Conservation (phyloP, 2,329 filamentous ascomycete genomes). For the Colletotrichum lupini region DNA sequence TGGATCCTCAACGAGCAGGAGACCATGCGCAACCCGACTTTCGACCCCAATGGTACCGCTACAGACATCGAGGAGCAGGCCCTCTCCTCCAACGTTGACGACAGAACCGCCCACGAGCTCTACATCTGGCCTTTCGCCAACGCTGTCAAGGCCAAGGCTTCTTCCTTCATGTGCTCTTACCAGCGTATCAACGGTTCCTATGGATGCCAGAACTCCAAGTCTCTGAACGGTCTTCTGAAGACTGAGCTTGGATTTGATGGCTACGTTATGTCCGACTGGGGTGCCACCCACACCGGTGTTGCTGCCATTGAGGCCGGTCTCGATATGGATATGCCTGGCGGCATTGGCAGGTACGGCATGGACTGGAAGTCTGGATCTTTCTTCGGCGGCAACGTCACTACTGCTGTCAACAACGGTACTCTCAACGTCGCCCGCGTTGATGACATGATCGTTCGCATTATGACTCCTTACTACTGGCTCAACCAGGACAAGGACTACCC, state of each 20-base stretch:
- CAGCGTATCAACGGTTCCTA: slow-evolving; percentile 60
- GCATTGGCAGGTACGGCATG: slow-evolving; percentile 45
- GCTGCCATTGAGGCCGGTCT: slow-evolving; percentile 56
- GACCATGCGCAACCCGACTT: slow-evolving; percentile 44
- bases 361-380: slow-evolving; percentile 47
- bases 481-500: slow-evolving; percentile 60
- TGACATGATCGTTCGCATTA: slow-evolving; percentile 64
- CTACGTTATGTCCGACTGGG: slow-evolving; percentile 57
- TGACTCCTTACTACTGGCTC: slow-evolving; percentile 62
- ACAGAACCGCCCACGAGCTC: slow-evolving; percentile 68
- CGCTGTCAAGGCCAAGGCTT: slow-evolving; percentile 45
- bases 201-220: slow-evolving; percentile 60
- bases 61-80: slow-evolving; percentile 43
- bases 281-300: slow-evolving; percentile 49
- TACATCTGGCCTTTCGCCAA: slow-evolving; percentile 51
- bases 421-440: slow-evolving; percentile 53
- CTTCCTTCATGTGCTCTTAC: slow-evolving; percentile 56
- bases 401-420: slow-evolving; percentile 59
- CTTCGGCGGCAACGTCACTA: slow-evolving; percentile 58
- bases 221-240: slow-evolving; percentile 61
- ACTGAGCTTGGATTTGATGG: slow-evolving; percentile 61
- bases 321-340: slow-evolving; percentile 64
- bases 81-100: slow-evolving; percentile 62
- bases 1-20: slow-evolving; percentile 52
- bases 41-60: slow-evolving; percentile 39